phyloP scores from a whole-genome alignment of 495 filamentous ascomycete species.

The Daldinia concentrica region DNA sequence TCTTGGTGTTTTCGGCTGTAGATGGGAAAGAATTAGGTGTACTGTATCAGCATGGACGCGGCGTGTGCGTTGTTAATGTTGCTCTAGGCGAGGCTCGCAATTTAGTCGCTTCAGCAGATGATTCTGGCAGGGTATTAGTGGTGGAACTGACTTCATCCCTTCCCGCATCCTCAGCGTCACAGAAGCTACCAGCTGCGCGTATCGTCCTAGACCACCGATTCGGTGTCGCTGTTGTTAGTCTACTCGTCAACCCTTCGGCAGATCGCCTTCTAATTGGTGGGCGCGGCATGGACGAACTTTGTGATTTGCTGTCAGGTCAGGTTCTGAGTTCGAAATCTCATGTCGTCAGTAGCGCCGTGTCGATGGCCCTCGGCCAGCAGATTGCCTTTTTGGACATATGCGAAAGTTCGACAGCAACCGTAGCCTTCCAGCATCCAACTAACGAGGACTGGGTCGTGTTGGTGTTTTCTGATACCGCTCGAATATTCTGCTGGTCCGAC shows the following conservation, averaged over 20 bases:
- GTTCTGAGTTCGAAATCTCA: neutral
- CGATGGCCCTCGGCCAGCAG: neutral
- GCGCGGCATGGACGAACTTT: neutral
- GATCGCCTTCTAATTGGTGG: neutral
- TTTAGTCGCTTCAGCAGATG: neutral
- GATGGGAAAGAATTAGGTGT: neutral
- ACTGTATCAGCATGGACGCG: neutral
- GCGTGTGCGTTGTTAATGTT: neutral
- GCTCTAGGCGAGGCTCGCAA: neutral
- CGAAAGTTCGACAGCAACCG: neutral
- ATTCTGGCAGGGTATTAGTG: neutral
- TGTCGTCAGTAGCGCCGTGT: neutral
- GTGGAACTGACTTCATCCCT: neutral
- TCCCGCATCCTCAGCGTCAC: neutral
- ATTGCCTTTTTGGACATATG: neutral
- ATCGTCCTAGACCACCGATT: neutral
- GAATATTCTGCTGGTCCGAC: neutral
- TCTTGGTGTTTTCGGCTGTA: neutral
- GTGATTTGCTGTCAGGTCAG: neutral
- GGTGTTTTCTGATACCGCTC: neutral
- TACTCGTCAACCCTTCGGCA: neutral
- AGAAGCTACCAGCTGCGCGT: neutral
- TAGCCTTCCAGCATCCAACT: neutral
- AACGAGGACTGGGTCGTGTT: neutral
- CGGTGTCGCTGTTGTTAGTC: neutral